Evolutionary conservation across 1,284 basidiomycete genomes (phyloP).

Genomic region (Microbotryum scabiosae): DNA sequence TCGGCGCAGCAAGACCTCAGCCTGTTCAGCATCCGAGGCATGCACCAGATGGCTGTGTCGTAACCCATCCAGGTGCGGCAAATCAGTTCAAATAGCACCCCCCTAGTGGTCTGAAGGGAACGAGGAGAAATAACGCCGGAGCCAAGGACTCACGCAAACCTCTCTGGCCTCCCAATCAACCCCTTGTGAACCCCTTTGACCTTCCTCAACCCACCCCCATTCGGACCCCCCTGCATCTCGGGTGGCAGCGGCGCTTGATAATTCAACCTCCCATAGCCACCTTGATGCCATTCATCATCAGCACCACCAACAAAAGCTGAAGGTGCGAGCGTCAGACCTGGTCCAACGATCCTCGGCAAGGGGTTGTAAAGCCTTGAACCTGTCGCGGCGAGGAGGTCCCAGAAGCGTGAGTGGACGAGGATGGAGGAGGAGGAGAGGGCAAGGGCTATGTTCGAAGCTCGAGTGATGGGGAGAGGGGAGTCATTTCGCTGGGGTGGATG

Average conservation of each 20-base stretch:
- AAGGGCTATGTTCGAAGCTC: conserved; percentile 13
- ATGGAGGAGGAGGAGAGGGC: conserved; percentile 40
- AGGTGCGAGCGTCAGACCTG: background rate
- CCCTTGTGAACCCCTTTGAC: conserved; percentile 55
- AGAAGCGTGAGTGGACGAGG: conserved; percentile 72
- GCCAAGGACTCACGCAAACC: conserved; percentile 61
- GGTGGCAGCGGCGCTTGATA: background rate
- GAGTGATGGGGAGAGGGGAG: no score
- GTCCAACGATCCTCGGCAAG: conserved; percentile 16
- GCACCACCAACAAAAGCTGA: background rate
- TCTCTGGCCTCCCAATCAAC: conserved; percentile 68
- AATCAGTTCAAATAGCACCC: conserved; percentile 27
- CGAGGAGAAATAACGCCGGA: conserved; percentile 6
- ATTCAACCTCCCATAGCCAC: no score
- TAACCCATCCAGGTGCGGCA: conserved; percentile 10
- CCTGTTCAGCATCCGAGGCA: conserved; percentile 85
- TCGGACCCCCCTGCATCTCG: conserved; percentile 36
- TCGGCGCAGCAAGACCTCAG: conserved; percentile 73
- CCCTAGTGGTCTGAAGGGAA: conserved; percentile 9
- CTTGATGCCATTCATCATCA: background rate
- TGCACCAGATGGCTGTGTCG: conserved; percentile 73
- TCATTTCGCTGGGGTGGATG: no score
- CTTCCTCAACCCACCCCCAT: conserved; percentile 52
- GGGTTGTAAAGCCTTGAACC: conserved; percentile 44
- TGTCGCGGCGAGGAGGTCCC: conserved; percentile 59